phyloP scores from a whole-genome alignment of 331 rosid genomes.

The Phaseolus coccineus region DNA sequence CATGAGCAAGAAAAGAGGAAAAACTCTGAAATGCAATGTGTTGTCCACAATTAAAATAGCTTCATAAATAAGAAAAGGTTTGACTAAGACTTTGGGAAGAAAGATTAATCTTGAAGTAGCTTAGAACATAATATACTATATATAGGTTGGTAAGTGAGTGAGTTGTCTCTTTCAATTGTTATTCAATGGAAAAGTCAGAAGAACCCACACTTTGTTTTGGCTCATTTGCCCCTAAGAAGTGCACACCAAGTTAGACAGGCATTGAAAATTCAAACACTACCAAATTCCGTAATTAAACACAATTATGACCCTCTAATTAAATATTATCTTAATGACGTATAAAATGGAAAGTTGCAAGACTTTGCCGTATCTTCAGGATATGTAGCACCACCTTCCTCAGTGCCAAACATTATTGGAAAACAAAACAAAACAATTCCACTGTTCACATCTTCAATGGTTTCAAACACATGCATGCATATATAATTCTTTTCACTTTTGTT shows the following conservation, averaged over 20 bases:
- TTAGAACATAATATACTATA: constrained; percentile 32
- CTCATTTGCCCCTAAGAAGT: constrained; percentile 38
- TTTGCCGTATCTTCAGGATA: constrained; percentile 28
- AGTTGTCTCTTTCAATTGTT: constrained; percentile 42
- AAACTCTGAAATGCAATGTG: background rate
- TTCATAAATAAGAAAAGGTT: background rate
- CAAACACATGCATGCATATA: constrained; percentile 4
- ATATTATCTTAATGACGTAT: constrained; percentile 40
- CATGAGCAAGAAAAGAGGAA: background rate
- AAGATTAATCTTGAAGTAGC: constrained; percentile 34
- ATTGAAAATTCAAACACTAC: constrained; percentile 46
- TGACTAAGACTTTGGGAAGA: constrained; percentile 34
- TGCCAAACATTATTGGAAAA: constrained; percentile 28
- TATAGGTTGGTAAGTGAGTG: background rate
- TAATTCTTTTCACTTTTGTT: constrained; percentile 14
- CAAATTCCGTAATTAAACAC: constrained; percentile 33
- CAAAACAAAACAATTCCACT: background rate
- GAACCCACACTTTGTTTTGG: background rate
- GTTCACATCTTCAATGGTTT: background rate
- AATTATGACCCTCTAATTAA: background rate
- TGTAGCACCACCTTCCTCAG: constrained; percentile 28
- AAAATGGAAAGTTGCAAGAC: constrained; percentile 36
- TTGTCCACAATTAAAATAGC: background rate
- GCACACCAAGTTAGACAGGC: constrained; percentile 40
- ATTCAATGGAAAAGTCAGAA: constrained; percentile 42